Base-by-base conservation (phyloP, 139 green algal species). In the Closterium sp. region DNA sequence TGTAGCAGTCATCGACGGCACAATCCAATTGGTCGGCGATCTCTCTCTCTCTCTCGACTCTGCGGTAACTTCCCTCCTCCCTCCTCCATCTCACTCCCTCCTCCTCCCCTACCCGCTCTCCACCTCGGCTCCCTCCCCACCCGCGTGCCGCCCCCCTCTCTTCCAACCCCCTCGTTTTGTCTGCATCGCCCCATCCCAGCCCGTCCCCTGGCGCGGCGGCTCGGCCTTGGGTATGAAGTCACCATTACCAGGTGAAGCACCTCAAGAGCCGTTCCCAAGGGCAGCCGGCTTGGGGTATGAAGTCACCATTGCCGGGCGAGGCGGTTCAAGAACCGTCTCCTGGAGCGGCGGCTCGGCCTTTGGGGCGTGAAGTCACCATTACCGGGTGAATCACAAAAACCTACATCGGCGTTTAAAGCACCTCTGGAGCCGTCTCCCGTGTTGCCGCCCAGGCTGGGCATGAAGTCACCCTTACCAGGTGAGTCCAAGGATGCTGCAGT, bases 1-100 rank as follows among this genome's bases (percentile, higher is more conserved):
- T 86, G 25, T 86, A 34, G 83, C 83, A 2, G 83, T 86, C 83
- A 86, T 86, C 23, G 83, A 86, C 83, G 83, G 83, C 30, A 86
- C 83, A 16, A 86, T 86, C 83, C 83, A 86, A 23, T 23, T 86
- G 5, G 83, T 86, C 30, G 83, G 83, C 28, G 30, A 86, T 88
- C 33, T 88, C 55, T 76, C 55, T 2, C 55, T 76, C 55, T n/a
- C n/a, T n/a, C 55, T 76, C 12, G 55, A 2, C 12, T 16, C 16
- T 28, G 55, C 16, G 55, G 55, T 3, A 28, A 16, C 12, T 76
- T 76, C 12, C 55, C 55, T 19, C 55, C 55, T 76, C 55, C 55
- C 25, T 19, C 36, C 36, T 55, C 36, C n/a, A n/a, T 55, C 36
- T 19, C 55, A 28, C 55, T 19, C 16, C 55, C 55, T 19, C 23